Base-by-base conservation (phyloP, 257 asterid genomes). In the Lithospermum erythrorhizon region DNA sequence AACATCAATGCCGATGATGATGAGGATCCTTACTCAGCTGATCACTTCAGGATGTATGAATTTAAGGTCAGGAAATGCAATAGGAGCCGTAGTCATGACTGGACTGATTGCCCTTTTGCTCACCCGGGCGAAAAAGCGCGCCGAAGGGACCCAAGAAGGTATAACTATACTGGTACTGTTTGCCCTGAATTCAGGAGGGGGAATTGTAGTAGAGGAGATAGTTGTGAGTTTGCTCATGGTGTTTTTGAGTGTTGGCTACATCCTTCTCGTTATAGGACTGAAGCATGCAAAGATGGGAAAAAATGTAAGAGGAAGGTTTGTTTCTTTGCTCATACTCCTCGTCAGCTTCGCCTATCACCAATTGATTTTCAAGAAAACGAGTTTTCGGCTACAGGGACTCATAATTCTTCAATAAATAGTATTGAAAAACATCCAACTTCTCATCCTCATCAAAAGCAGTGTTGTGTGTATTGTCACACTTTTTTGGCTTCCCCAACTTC, bases 21-120 rank as follows among this genome's bases (percentile, higher is more conserved):
- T 29, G 67, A 69, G 15, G 87, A 91, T 21, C 99, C 95, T 0
- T 93, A 93, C 63, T 89, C 96, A 0, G 79, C 96, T 13, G 97
- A 93, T 20, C 87, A 83, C 48, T 93, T 93, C 76, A 72, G 99
- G 9, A 93, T 93, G 76, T 89, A 73, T 62, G 99, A 93, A 57
- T 93, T 93, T 55, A 93, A 93, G 83, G 95, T 93, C 10, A 70
- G 99, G 1, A 86, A 86, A 30, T 93, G 99, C 70, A 86, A 79
- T 0, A 87, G 99, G 3, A 89, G 91, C 82, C 82, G 97, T 0
- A 89, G 96, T 79, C 99, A 93, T 5, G 99, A 93, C 65, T 93
- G 99, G 99, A 93, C 95, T 13, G 99, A 93, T 66, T 93, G 99
- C 70, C 99, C 99, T 2, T 93, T 91, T 27, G 95, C 95, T 9